A percentile compares a stretch with the other conserved stretches of the same genome.
These are phyloP conservation scores for Geranomyces variabilis DNA, from an alignment of 192 early-diverging fungal species.

Conservation along the genomic window DNA sequence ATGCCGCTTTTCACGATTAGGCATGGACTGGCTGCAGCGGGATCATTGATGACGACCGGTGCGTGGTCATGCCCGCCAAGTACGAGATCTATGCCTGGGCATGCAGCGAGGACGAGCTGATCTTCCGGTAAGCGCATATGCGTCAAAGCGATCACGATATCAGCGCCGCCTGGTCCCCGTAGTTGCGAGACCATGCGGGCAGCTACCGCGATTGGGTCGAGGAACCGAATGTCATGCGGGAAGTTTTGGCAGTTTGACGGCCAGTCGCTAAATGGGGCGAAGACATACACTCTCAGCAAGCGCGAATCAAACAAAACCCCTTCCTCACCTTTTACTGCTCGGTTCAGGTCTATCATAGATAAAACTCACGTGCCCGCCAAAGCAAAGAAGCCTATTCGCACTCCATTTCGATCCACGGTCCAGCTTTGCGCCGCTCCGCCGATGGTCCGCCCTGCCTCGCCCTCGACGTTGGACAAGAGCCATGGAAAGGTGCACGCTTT, in stretches of 20 bases:
- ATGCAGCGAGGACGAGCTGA: slow-evolving; percentile 54
- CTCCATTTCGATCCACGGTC: slow-evolving; percentile 50
- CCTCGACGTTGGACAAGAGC: slow-evolving; percentile 68
- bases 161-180: slow-evolving; percentile 48
- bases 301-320: no score
- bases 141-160: slow-evolving; percentile 71
- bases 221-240: not conserved
- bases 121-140: slow-evolving; percentile 77
- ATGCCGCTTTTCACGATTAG: not conserved
- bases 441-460: slow-evolving; percentile 41
- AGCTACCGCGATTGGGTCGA: not conserved
- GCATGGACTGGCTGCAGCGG: not conserved
- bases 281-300: no score
- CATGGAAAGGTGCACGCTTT: slow-evolving; percentile 67
- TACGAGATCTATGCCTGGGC: slow-evolving; percentile 65
- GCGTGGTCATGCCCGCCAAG: slow-evolving; percentile 51
- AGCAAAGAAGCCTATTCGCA: slow-evolving; percentile 70
- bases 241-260: slow-evolving; percentile 8
- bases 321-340: no score
- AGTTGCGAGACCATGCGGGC: not conserved
- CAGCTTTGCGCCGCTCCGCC: slow-evolving; percentile 41
- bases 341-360: not conserved
- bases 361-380: slow-evolving; percentile 44
- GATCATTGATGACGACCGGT: not conserved
- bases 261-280: not conserved